Percentiles rank a stretch among this genome's conserved stretches.
Conservation (phyloP, 2,329 filamentous ascomycete species). For the Drechslerella dactyloides region DNA sequence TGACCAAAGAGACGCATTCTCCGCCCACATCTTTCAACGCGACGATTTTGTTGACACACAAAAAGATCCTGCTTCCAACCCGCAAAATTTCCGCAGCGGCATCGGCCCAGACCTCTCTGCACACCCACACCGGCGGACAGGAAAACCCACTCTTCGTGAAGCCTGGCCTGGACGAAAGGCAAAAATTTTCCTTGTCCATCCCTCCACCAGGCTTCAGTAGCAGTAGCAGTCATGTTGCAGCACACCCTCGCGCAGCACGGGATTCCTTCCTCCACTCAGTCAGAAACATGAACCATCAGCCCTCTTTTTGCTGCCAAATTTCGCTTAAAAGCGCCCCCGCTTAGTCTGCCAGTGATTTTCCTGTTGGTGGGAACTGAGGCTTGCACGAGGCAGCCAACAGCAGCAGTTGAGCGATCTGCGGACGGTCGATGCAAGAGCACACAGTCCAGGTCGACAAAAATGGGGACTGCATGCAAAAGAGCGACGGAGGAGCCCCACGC, state of each 20-base stretch:
- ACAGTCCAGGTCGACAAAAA: too few species aligned
- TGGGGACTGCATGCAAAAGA: constrained; percentile 28
- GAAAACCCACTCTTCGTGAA: constrained; percentile 23
- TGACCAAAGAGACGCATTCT: constrained; percentile 38
- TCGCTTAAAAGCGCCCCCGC: constrained; percentile 49
- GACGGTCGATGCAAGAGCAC: constrained; percentile 8
- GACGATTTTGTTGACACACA: constrained; percentile 1
- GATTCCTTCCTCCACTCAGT: constrained; percentile 30
- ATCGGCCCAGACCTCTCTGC: constrained; percentile 15
- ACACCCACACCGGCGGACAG: constrained; percentile 16
- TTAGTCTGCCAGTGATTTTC: constrained; percentile 34
- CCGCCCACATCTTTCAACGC: constrained; percentile 28
- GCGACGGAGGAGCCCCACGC: constrained; percentile 48
- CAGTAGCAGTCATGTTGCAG: constrained; percentile 26
- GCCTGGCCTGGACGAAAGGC: constrained; percentile 22
- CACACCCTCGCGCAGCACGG: constrained; percentile 11
- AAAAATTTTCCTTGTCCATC: constrained; percentile 28
- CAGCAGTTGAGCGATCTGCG: constrained; percentile 26
- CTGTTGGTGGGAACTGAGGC: constrained; percentile 38
- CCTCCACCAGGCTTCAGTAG: constrained; percentile 1
- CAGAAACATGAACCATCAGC: constrained; percentile 45
- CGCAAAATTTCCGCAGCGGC: constrained; percentile 45
- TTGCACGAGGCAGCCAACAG: constrained; percentile 47
- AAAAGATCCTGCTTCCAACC: constrained; percentile 31
- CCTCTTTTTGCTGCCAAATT: constrained; percentile 47